phyloP scores from a whole-genome alignment of 345 rosid genomes.

The Citrus sp. region DNA sequence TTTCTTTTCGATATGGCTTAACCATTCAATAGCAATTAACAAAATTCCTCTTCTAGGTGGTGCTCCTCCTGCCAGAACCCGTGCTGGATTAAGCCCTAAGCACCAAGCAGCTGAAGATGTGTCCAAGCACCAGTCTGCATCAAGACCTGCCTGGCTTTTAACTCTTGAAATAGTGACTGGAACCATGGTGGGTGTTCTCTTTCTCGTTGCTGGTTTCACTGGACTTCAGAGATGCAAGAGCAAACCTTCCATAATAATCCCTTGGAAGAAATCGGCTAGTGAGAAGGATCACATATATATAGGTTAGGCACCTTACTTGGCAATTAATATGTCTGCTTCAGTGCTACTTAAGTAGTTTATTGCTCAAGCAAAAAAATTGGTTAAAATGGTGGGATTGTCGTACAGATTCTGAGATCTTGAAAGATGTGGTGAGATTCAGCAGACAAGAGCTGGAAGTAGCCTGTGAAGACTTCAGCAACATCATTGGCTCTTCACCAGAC shows the following conservation, averaged over 20 bases:
- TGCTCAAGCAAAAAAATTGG: not conserved
- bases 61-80: conserved; percentile 42
- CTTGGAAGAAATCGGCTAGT: conserved; percentile 91
- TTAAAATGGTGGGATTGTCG: conserved; percentile 4
- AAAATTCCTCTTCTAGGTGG: conserved; percentile 36
- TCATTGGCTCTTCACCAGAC: conserved; percentile 91
- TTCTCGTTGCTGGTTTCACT: conserved; percentile 57
- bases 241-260: conserved; percentile 81
- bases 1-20: not conserved
- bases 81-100: conserved; percentile 35
- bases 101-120: conserved; percentile 41
- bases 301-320: conserved; percentile 48
- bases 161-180: conserved; percentile 83
- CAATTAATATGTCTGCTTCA: not conserved
- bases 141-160: conserved; percentile 84
- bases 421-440: conserved; percentile 71
- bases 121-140: conserved; percentile 46
- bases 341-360: not conserved
- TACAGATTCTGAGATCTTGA: conserved; percentile 83
- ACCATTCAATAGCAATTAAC: conserved; percentile 4
- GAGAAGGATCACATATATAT: conserved; percentile 75
- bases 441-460: conserved; percentile 98
- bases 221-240: conserved; percentile 68
- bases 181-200: conserved; percentile 64
- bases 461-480: conserved; percentile 98